Conservation (phyloP, 2,329 filamentous ascomycete species). For the Penicillium sp. region DNA sequence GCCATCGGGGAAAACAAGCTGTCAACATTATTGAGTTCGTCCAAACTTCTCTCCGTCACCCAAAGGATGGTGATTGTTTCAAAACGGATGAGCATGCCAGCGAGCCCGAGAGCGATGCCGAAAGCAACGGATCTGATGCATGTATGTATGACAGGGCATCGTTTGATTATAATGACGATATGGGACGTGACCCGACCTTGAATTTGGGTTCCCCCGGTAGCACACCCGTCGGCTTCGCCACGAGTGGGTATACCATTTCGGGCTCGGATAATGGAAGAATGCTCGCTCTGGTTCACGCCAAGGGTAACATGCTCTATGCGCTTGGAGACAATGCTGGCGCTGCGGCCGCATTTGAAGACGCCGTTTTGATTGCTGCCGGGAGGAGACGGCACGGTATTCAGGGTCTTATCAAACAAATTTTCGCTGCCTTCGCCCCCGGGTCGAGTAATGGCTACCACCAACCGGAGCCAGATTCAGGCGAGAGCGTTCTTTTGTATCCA, state of each 20-base stretch:
- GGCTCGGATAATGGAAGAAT: constrained; percentile 88
- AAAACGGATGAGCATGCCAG: constrained; percentile 53
- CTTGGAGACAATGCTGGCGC: constrained; percentile 76
- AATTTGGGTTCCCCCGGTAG: constrained; percentile 27
- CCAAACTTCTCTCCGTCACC: constrained; percentile 64
- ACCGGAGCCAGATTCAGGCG: constrained; percentile 36
- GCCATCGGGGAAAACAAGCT: constrained; percentile 75
- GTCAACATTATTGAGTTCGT: constrained; percentile 82
- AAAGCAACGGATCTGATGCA: constrained; percentile 49
- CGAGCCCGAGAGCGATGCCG: constrained; percentile 56
- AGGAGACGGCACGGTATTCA: constrained; percentile 65
- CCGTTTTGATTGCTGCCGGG: constrained; percentile 81
- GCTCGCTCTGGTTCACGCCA: constrained; percentile 88
- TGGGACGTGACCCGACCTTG: constrained; percentile 26
- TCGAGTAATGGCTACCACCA: constrained; percentile 38
- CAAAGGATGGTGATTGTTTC: constrained; percentile 46
- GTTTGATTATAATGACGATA: constrained; percentile 54
- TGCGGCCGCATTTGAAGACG: constrained; percentile 88
- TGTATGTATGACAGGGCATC: constrained; percentile 54
- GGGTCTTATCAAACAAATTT: constrained; percentile 72
- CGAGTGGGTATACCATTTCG: constrained; percentile 78
- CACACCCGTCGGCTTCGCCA: constrained; percentile 57
- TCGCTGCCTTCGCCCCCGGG: constrained; percentile 60
- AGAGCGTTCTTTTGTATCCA: constrained; percentile 74
- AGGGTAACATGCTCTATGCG: constrained; percentile 96